Conservation (phyloP, 805 yeast genomes). For the Suhomyces faveliae region DNA sequence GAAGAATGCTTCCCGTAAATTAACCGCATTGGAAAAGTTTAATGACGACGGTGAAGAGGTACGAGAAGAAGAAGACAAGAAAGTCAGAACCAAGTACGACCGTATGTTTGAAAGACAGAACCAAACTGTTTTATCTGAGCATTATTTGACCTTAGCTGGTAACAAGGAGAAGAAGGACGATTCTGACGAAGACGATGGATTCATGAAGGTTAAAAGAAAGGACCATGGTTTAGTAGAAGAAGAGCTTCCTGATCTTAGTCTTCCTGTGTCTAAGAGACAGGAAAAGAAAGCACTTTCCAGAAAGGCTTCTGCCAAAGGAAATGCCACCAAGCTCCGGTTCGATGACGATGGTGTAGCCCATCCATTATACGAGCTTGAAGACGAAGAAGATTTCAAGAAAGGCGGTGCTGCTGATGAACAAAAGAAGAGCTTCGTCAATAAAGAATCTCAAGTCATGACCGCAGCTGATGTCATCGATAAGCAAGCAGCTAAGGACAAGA, state of each 20-base stretch:
- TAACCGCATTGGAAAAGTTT: constrained; percentile 53
- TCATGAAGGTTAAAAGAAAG: constrained; percentile 73
- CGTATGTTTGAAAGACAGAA: constrained; percentile 94
- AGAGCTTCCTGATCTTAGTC: constrained; percentile 58
- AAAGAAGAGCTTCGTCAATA: constrained; percentile 61
- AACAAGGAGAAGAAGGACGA: constrained; percentile 28
- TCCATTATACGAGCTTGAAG: constrained; percentile 85
- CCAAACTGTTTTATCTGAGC: constrained; percentile 88
- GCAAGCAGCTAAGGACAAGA: constrained; percentile 68
- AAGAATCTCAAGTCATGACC: constrained; percentile 69
- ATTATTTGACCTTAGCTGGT: constrained; percentile 72
- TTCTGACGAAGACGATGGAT: constrained; percentile 61
- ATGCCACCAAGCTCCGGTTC: constrained; percentile 75
- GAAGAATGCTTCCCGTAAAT: constrained; percentile 78
- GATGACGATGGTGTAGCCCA: constrained; percentile 96
- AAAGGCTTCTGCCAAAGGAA: constrained; percentile 63
- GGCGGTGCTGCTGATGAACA: constrained; percentile 70
- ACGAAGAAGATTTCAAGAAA: constrained; percentile 79
- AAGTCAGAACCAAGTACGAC: constrained; percentile 84
- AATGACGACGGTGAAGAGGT: constrained; percentile 62
- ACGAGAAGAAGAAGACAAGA: constrained; percentile 35
- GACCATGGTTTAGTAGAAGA: constrained; percentile 70
- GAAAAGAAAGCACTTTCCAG: constrained; percentile 84
- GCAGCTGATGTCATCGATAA: constrained; percentile 78
- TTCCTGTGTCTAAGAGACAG: constrained; percentile 78